Evolutionary conservation across 371 early-diverging fungal species (phyloP).

Genomic region (Actinomortierella wolfii): DNA sequence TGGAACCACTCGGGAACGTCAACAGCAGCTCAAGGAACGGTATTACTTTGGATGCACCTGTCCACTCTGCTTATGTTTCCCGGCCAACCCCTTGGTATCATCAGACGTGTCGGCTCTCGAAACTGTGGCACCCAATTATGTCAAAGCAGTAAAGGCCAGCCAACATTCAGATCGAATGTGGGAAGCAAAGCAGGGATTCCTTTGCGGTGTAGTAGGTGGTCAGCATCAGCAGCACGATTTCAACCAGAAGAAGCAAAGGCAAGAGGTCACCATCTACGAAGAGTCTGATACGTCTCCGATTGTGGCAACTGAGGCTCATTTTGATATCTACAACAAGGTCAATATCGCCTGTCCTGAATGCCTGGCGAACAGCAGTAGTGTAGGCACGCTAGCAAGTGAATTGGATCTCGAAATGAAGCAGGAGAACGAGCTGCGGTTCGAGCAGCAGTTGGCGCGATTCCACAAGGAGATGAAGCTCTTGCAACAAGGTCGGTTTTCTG

Average conservation of each 20-base stretch:
- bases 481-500: too few relatives aligned
- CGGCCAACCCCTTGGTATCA: constrained; percentile 22
- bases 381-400: background rate
- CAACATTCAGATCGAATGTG: too few relatives aligned
- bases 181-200: too few relatives aligned
- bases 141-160: too few relatives aligned
- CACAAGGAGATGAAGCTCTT: constrained; percentile 26
- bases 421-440: constrained; percentile 20
- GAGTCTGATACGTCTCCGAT: background rate
- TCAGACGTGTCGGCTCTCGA: constrained; percentile 2
- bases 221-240: too few relatives aligned
- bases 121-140: too few relatives aligned
- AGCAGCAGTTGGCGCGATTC: constrained; percentile 12
- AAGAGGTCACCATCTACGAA: too few relatives aligned
- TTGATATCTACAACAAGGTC: constrained; percentile 31
- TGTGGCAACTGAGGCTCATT: constrained; percentile 24
- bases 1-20: constrained; percentile 29
- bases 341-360: constrained; percentile 20
- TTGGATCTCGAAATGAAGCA: constrained; percentile 27
- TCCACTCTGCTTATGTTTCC: constrained; percentile 26
- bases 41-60: constrained; percentile 31
- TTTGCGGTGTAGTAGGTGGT: too few relatives aligned
- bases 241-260: too few relatives aligned
- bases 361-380: background rate
- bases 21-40: constrained; percentile 24